These are phyloP conservation scores for Ophiocordyceps robertsii DNA, from an alignment of 2,329 filamentous ascomycete species.

Conservation along the genomic window DNA sequence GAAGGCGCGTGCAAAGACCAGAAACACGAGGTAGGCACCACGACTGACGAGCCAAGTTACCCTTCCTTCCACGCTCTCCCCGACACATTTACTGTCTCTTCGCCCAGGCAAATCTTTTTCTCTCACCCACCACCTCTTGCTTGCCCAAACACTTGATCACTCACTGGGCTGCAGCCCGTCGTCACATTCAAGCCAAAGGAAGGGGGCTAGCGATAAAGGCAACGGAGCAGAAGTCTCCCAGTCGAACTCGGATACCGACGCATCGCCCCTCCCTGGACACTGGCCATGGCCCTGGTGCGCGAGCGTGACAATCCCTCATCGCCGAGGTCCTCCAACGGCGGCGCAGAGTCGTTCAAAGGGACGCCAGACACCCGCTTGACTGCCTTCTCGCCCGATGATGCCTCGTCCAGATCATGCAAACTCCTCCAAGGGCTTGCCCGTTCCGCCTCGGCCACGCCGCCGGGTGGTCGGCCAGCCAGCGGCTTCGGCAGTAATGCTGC, in stretches of 20 bases:
- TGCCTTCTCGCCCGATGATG: constrained; percentile 48
- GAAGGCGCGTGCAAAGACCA: neutral
- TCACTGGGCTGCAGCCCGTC: neutral
- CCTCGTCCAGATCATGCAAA: constrained; percentile 29
- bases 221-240: neutral
- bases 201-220: too few relatives aligned
- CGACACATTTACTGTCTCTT: neutral
- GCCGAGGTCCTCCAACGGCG: constrained; percentile 36
- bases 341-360: constrained; percentile 42
- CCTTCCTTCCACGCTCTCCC: neutral
- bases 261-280: neutral
- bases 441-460: constrained; percentile 14
- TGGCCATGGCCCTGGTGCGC: constrained; percentile 25
- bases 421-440: constrained; percentile 18
- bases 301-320: constrained; percentile 29
- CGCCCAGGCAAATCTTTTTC: neutral
- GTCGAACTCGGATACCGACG: neutral
- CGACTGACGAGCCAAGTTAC: neutral
- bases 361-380: constrained; percentile 54
- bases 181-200: neutral
- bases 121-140: neutral
- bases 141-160: neutral
- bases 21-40: neutral
- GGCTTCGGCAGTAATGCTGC: constrained; percentile 11
- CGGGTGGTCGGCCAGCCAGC: constrained; percentile 12